A percentile compares a stretch with the other conserved stretches of the same genome.
Conservation (phyloP, 2,329 filamentous ascomycete species). For the Hypomyces rosellus region DNA sequence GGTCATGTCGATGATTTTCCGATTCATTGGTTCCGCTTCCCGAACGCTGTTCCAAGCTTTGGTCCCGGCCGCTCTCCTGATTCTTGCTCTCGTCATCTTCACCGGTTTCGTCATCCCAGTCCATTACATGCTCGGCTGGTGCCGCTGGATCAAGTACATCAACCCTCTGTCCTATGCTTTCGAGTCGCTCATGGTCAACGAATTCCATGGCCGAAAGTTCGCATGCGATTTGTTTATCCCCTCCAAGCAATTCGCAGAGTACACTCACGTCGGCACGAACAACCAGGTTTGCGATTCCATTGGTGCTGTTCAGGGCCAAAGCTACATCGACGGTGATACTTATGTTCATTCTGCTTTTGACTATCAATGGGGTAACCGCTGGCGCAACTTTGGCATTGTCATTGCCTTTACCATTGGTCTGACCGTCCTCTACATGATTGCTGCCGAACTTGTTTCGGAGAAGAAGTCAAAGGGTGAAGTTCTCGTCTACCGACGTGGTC, state of each 20-base stretch:
- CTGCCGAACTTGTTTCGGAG: conserved; percentile 58
- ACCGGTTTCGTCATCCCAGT: conserved; percentile 64
- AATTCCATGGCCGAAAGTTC: conserved; percentile 64
- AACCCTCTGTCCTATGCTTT: conserved; percentile 77
- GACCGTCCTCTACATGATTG: conserved; percentile 54
- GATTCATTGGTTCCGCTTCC: conserved; percentile 70
- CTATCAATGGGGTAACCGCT: conserved; percentile 55
- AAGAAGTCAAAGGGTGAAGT: conserved; percentile 72
- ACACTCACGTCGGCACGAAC: conserved; percentile 23
- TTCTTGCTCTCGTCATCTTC: conserved; percentile 61
- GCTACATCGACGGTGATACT: conserved; percentile 48
- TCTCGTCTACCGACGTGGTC: conserved; percentile 65
- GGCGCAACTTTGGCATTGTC: conserved; percentile 67
- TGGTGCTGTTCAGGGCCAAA: conserved; percentile 49
- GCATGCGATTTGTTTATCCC: conserved; percentile 43
- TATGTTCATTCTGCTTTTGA: conserved; percentile 50
- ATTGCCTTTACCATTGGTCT: conserved; percentile 59
- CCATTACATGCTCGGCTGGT: conserved; percentile 71
- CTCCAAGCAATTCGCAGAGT: conserved; percentile 16
- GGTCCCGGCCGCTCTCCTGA: conserved; percentile 54
- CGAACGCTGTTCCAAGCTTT: conserved; percentile 61
- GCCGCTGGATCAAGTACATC: conserved; percentile 75
- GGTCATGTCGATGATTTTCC: conserved; percentile 82
- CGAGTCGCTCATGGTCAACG: conserved; percentile 75
- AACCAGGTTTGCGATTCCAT: conserved; percentile 52